phyloP scores from a whole-genome alignment of 2,329 filamentous ascomycete species.

The Hymenoscyphus albidus region DNA sequence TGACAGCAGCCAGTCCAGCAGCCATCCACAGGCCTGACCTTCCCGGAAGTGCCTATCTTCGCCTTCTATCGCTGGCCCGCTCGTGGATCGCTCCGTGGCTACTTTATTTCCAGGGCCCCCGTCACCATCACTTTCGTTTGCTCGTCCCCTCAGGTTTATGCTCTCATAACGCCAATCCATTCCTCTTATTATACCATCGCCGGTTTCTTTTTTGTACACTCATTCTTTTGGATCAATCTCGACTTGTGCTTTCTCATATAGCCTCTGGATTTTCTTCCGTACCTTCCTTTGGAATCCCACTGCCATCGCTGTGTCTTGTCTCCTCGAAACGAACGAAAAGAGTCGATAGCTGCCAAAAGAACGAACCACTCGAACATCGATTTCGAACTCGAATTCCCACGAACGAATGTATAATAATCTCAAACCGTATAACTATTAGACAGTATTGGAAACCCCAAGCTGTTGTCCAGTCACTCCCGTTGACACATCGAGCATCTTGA shows the following conservation, averaged over 20 bases:
- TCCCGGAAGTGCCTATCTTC: constrained; percentile 31
- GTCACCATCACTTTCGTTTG: constrained; percentile 32
- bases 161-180: constrained; percentile 25
- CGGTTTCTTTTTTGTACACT: constrained; percentile 35
- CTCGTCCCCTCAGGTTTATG: constrained; percentile 29
- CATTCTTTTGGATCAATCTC: constrained; percentile 34
- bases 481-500: constrained; percentile 17
- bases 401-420: constrained; percentile 36
- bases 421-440: constrained; percentile 33
- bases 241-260: constrained; percentile 33
- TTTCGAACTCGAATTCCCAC: constrained; percentile 17
- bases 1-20: constrained; percentile 2
- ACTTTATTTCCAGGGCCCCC: constrained; percentile 37
- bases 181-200: constrained; percentile 34
- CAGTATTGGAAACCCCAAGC: constrained; percentile 32
- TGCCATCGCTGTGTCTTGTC: constrained; percentile 25
- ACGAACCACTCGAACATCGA: constrained; percentile 16
- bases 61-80: constrained; percentile 32
- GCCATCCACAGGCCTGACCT: constrained; percentile 21
- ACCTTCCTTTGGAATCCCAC: constrained; percentile 36
- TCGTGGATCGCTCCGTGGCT: constrained; percentile 31
- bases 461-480: constrained; percentile 39
- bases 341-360: constrained; percentile 26
- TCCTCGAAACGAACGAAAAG: constrained; percentile 22
- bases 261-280: constrained; percentile 35